These are phyloP conservation scores for Hyphopichia pseudoburtonii DNA, from an alignment of 1,139 yeast genomes.

Conservation along the genomic window DNA sequence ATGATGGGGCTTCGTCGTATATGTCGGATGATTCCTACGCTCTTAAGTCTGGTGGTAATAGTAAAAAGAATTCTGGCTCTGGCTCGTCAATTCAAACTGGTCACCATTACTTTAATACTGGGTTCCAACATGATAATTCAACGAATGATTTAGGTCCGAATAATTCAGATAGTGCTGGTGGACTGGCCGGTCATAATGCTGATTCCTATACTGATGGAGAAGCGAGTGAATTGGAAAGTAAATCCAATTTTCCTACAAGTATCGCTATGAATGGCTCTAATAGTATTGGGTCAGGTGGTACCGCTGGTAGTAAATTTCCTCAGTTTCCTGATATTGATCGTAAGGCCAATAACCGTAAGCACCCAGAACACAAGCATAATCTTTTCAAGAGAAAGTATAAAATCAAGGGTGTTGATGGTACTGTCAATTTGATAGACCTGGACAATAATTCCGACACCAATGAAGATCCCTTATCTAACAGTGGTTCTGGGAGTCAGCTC, in stretches of 20 bases:
- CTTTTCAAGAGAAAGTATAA: slow-evolving; percentile 17
- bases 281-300: neutral
- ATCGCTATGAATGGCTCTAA: too few species aligned
- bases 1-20: slow-evolving; percentile 1
- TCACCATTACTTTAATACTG: neutral
- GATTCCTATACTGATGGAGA: slow-evolving; percentile 9
- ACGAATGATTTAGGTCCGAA: neutral
- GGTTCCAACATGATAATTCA: neutral
- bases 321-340: slow-evolving; percentile 27
- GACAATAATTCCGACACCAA: slow-evolving; percentile 14
- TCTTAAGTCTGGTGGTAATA: neutral
- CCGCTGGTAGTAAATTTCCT: slow-evolving; percentile 16
- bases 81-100: neutral
- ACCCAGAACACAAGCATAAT: slow-evolving; percentile 6
- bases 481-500: neutral
- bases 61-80: neutral
- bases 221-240: neutral
- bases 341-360: slow-evolving; percentile 8
- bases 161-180: slow-evolving; percentile 1
- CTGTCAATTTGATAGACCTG: slow-evolving; percentile 15
- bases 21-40: slow-evolving; percentile 1
- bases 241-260: too few species aligned
- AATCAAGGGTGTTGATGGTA: slow-evolving; percentile 15
- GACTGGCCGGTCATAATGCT: neutral
- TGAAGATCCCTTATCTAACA: slow-evolving; percentile 3